Evolutionary conservation across 192 early-diverging fungal species (phyloP), one percentile per base, ranked within the genome.

Genomic region (Haplosporangium gracile): DNA sequence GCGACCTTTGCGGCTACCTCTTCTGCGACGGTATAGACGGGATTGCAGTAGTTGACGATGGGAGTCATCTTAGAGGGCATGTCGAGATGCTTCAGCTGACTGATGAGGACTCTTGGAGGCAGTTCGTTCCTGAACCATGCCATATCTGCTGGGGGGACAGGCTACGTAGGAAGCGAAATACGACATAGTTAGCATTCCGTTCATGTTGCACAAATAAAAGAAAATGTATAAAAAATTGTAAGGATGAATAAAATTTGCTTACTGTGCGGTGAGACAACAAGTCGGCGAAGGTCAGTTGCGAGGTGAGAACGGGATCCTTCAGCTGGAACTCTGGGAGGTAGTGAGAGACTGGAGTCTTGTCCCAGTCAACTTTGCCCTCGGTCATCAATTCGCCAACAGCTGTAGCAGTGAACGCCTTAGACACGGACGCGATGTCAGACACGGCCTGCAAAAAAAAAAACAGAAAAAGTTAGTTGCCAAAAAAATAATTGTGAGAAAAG

Each of bases 391-490:
- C 82, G 20, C 82, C 82, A 7, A 83, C 77, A 20, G 76, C 57
- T 15, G 82, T 68, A 18, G 82, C 76, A 18, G 82, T 83, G 38
- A 83, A 78, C 9, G 82, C 43, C 72, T 83, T 83, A 51, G 82
- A 75, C 47, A 84, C 32, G 5, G 82, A 79, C 36, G 73, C 77
- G 51, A 84, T 84, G 1, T 77, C 68, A 40, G 60, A 79, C 42
- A 75, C 26, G 8, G 82, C 73, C 81, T 82, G 77, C 7, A 11
- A 45, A 13, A 45, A 1, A 13, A 13, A 13, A 45, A 1, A 13
- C 1, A 11, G 1, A 11, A 45, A 45, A 45, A 9, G 0, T 16
- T 11, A 2, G 0, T 16, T 10, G 47, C 16, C n/a, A 36, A 36
- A 51, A 20, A 16, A 20, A 20, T 0, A 32, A 29, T n/a, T 0